Conservation (phyloP, 306 rosid genomes). For the Adenanthera pavonina region DNA sequence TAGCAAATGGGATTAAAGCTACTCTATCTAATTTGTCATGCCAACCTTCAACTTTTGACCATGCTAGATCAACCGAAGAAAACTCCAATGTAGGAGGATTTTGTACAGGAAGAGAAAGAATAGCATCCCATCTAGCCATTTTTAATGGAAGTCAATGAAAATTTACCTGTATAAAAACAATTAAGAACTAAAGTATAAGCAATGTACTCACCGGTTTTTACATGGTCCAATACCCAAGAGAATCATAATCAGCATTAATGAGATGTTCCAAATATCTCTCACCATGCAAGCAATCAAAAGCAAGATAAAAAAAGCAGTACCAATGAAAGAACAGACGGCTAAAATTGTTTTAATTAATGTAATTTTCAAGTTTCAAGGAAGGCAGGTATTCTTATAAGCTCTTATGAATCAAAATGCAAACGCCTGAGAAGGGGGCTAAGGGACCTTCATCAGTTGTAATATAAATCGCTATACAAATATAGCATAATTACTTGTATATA, state of each 20-base stretch:
- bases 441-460: background rate
- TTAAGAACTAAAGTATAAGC: slow-evolving; percentile 14
- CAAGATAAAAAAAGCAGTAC: background rate
- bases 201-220: background rate
- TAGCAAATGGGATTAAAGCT: slow-evolving; percentile 81
- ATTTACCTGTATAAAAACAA: slow-evolving; percentile 4
- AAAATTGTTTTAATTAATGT: background rate
- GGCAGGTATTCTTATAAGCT: background rate
- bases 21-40: slow-evolving; percentile 82
- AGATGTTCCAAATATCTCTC: background rate
- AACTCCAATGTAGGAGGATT: slow-evolving; percentile 83
- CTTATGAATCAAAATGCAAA: background rate
- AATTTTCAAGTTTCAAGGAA: background rate
- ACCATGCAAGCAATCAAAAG: background rate
- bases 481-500: too few relatives aligned
- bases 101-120: slow-evolving; percentile 91
- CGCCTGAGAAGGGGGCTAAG: background rate
- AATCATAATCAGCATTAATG: background rate
- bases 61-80: slow-evolving; percentile 71
- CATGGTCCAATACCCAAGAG: background rate
- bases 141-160: slow-evolving; percentile 13
- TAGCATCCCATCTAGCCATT: slow-evolving; percentile 98
- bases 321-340: background rate
- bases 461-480: background rate
- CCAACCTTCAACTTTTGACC: slow-evolving; percentile 98